These are phyloP conservation scores for Candida morakotiae DNA, from an alignment of 805 yeast species.

Conservation along the genomic window DNA sequence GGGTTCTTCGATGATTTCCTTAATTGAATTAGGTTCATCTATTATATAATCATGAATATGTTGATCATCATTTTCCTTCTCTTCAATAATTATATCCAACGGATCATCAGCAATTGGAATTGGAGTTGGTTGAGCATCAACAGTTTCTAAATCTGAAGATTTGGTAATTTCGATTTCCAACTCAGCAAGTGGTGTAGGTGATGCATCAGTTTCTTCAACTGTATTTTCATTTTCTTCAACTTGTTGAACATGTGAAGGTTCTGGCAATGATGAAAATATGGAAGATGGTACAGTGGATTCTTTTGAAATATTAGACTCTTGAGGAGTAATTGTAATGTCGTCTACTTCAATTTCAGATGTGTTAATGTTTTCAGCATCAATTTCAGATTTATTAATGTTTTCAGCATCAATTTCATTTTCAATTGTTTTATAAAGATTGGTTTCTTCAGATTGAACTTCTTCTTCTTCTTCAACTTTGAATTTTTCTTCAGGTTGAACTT, in stretches of 20 bases:
- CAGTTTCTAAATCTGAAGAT: neutral
- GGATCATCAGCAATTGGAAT: neutral
- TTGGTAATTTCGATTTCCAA: neutral
- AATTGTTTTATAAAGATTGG: too few species aligned
- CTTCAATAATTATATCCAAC: neutral
- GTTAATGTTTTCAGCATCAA: too few species aligned
- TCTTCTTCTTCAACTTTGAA: slow-evolving; percentile 11
- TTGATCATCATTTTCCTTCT: neutral
- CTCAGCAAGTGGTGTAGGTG: slow-evolving; percentile 4
- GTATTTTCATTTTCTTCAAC: slow-evolving; percentile 10
- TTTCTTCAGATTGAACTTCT: slow-evolving; percentile 4
- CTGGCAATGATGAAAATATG: neutral
- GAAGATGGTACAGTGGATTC: too few species aligned
- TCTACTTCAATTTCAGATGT: too few species aligned
- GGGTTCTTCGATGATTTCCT: too few species aligned
- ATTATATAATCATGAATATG: neutral
- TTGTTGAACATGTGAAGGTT: slow-evolving; percentile 1
- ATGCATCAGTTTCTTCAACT: slow-evolving; percentile 3
- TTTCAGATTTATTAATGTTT: neutral
- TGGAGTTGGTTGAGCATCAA: slow-evolving; percentile 3
- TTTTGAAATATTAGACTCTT: too few species aligned
- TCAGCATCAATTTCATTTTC: too few species aligned
- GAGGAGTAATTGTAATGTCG: too few species aligned
- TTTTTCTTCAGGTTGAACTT: slow-evolving; percentile 5
- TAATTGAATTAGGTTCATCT: too few species aligned